Evolutionary conservation across 1,284 basidiomycete genomes (phyloP).

Genomic region (Ceratobasidium sp.): DNA sequence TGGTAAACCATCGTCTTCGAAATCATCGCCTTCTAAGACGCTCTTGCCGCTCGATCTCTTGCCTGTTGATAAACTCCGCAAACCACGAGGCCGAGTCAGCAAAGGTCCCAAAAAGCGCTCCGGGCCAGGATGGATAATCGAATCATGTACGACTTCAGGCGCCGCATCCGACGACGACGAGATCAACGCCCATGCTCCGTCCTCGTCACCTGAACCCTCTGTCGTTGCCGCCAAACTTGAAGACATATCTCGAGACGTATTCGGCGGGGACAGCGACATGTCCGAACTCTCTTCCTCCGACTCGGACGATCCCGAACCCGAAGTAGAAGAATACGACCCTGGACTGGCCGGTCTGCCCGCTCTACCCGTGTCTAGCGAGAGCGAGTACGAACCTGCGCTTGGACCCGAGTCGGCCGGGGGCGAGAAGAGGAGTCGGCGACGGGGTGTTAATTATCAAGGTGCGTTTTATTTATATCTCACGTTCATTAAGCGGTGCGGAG

Average conservation of each 20-base stretch:
- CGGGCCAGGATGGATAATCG: conserved; percentile 38
- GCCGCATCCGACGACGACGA: conserved; percentile 1
- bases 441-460: conserved; percentile 17
- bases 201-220: not conserved
- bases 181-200: not conserved
- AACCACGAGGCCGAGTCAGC: conserved; percentile 25
- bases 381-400: conserved; percentile 17
- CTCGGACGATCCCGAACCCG: not conserved
- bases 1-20: not conserved
- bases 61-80: not conserved
- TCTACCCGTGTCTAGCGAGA: conserved; percentile 13
- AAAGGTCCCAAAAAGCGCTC: conserved; percentile 34
- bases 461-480: not conserved
- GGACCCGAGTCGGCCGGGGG: not conserved
- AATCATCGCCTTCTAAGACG: not conserved
- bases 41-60: not conserved
- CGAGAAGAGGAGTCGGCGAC: not conserved
- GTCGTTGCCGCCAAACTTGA: conserved; percentile 2
- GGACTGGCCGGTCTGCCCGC: conserved; percentile 24
- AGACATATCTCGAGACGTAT: not conserved
- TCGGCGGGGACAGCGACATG: conserved; percentile 31
- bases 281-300: conserved; percentile 7
- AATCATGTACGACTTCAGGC: conserved; percentile 32
- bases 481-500: not conserved
- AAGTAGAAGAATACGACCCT: conserved; percentile 28